Percentiles rank a stretch among this genome's conserved stretches.
Evolutionary conservation across 345 rosid genomes (phyloP).

Genomic region (Populus nigra): DNA sequence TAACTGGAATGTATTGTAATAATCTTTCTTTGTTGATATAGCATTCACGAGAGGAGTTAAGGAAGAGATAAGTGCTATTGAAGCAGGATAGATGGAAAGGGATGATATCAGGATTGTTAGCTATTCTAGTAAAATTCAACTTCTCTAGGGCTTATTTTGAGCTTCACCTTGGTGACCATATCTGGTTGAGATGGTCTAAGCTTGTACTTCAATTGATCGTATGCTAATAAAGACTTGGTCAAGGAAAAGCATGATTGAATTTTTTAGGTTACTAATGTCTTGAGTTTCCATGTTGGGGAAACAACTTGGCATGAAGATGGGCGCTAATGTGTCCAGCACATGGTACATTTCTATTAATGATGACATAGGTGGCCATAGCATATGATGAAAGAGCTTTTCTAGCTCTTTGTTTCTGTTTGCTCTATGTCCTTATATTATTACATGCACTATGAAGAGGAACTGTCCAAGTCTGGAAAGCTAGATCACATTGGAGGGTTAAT

Average conservation of each 20-base stretch:
- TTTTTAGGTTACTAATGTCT: background rate
- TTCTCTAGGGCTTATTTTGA: background rate
- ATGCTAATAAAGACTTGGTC: background rate
- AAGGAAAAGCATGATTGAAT: background rate
- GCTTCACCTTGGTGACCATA: background rate
- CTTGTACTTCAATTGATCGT: background rate
- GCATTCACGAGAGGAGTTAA: too few relatives aligned
- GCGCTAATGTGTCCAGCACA: background rate
- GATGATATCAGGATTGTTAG: background rate
- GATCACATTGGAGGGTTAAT: background rate
- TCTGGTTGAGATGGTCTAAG: background rate
- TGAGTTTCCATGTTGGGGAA: background rate
- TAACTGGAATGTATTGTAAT: too few relatives aligned
- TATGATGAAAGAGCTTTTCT: background rate
- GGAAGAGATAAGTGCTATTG: background rate
- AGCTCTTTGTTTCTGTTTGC: background rate
- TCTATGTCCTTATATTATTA: background rate
- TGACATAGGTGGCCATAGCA: background rate
- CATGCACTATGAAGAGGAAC: background rate
- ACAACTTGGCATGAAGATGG: background rate
- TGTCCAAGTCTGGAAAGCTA: background rate
- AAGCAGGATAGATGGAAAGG: background rate
- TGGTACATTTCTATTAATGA: background rate
- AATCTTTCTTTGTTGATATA: too few relatives aligned
- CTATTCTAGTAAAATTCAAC: conserved; percentile 1